These are phyloP conservation scores for Geranium incanum DNA, from an alignment of 441 rosid genomes.

Conservation along the genomic window DNA sequence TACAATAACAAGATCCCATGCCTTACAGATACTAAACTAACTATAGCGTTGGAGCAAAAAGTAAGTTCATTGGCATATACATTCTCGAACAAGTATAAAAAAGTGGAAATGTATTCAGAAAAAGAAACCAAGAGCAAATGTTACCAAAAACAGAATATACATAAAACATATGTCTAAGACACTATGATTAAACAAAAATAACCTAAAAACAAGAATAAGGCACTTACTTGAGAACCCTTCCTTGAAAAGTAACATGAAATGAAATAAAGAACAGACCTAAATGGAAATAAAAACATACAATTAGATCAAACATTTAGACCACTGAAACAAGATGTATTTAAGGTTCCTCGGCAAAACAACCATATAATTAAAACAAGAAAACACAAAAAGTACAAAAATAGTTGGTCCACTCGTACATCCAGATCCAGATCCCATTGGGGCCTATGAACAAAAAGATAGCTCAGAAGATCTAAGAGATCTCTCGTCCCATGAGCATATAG, in stretches of 20 bases:
- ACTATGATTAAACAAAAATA: conserved; percentile 5
- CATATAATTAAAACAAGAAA: conserved; percentile 1
- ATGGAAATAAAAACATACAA: conserved; percentile 29
- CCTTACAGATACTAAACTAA: not conserved
- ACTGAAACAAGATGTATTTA: conserved; percentile 7
- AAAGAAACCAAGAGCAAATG: conserved; percentile 3
- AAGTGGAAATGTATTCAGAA: not conserved
- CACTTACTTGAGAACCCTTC: conserved; percentile 81
- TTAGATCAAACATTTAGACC: conserved; percentile 12
- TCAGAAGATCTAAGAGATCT: not conserved
- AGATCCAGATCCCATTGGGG: not conserved
- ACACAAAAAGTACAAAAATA: not conserved
- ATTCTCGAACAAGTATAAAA: not conserved
- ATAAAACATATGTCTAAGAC: conserved; percentile 3
- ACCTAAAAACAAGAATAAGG: conserved; percentile 16
- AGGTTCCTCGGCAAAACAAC: not conserved
- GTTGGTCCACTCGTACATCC: not conserved
- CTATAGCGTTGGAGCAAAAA: not conserved
- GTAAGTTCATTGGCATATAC: not conserved
- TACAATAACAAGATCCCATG: not conserved
- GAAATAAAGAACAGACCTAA: conserved; percentile 82
- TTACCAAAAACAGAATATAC: conserved; percentile 9
- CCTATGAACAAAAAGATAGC: not conserved
- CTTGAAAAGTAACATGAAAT: conserved; percentile 69
- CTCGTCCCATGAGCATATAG: conserved; percentile 9